Evolutionary conservation across 345 rosid species (phyloP), one percentile per base, ranked within the genome.

Genomic region (Gossypium stocksii): DNA sequence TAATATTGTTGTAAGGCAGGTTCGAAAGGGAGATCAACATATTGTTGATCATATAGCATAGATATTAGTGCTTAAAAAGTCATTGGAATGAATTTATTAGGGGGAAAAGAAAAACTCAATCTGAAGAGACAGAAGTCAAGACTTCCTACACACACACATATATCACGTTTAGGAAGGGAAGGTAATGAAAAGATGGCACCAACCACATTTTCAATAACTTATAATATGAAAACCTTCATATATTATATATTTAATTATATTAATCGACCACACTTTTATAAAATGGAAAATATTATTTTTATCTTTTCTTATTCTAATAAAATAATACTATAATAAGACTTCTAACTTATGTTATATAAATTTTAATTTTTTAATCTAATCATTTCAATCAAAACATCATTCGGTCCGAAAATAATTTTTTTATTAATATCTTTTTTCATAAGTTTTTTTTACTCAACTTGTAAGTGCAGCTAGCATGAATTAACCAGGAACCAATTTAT

Each of bases 141-240:
- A 71, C 29, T 19, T 38, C 34, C 16, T 38, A 22, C 13, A 9
- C 3, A 57, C 13, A 9, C 3, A 48, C 51, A 12, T 13, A 13
- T 13, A 1, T 25, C 20, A 54, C 29, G 63, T 38, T 53, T 38
- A 1, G 48, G 16, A 53, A 38, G n/a, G 34, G 29, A 53, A 25
- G 10, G 48, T 29, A 8, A 48, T 20, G 58, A 68, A 41, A 49
- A 54, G 38, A 25, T 46, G 53, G 61, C 46, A 53, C 62, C 49
- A 12, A 52, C n/a, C 64, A 11, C 63, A 71, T 54, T 54, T 38
- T 54, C 63, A 71, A 71, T 38, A 54, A 71, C 19, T 38, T 71
- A 56, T 2, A 19, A 71, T 2, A 34, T 5, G 49, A 69, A 71
- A 16, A 69, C 43, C 43, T 15, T 25, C 12, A 67, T 14, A 46